Percentiles rank a stretch among this genome's conserved stretches.
phyloP scores from a whole-genome alignment of 179 eudicot species.

The Nepenthes alata region DNA sequence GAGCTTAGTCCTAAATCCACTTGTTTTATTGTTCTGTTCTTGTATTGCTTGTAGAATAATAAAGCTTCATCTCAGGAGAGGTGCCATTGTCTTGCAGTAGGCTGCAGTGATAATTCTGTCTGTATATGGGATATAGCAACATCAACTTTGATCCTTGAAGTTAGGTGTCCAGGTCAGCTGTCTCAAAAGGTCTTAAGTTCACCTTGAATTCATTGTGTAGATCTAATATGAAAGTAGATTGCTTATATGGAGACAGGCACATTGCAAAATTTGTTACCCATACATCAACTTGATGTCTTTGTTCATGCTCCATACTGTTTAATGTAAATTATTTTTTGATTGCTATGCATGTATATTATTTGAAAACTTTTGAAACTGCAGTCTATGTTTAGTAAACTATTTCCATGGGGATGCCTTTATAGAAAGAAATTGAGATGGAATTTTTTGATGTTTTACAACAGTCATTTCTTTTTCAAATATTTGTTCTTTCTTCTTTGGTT shows the following conservation, averaged over 20 bases:
- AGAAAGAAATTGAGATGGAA: neutral
- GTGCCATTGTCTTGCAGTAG: slow-evolving; percentile 52
- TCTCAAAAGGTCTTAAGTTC: neutral
- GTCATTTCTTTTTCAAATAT: no score
- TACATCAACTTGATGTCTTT: no score
- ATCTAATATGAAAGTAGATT: neutral
- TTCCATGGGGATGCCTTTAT: no score
- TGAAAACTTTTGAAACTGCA: no score
- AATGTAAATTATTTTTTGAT: no score
- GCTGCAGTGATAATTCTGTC: slow-evolving; percentile 77
- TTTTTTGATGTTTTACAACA: neutral
- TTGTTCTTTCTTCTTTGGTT: slow-evolving; percentile 5
- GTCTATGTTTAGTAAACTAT: no score
- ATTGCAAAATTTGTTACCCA: no score
- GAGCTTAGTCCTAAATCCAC: neutral
- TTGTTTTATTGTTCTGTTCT: neutral
- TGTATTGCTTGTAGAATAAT: slow-evolving; percentile 30
- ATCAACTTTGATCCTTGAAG: slow-evolving; percentile 22
- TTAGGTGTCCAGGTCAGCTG: slow-evolving; percentile 50
- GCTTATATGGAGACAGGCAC: neutral
- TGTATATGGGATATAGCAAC: slow-evolving; percentile 50
- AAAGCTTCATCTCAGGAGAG: slow-evolving; percentile 17
- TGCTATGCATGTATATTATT: no score
- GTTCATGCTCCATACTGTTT: no score
- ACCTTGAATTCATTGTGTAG: neutral